Evolutionary conservation across 805 yeast species (phyloP).

Genomic region (Candida ficus): DNA sequence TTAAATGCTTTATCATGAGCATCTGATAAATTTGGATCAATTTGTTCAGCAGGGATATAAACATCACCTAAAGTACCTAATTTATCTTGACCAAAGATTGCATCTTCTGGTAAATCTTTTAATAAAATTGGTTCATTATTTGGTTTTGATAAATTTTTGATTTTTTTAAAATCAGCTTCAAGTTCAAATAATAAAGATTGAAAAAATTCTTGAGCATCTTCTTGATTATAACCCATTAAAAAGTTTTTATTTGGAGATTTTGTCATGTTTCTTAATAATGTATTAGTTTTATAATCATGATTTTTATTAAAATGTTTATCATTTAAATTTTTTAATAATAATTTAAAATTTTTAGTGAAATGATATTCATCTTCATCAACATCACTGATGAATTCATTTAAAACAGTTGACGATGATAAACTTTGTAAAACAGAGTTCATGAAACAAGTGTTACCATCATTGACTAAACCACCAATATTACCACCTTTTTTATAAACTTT

Average conservation of each 20-base stretch:
- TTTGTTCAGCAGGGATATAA: conserved; percentile 66
- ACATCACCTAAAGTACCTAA: conserved; percentile 60
- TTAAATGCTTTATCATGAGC: conserved; percentile 42
- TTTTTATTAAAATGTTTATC: conserved; percentile 43
- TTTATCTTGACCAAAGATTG: conserved; percentile 35
- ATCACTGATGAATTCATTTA: conserved; percentile 50
- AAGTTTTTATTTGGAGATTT: conserved; percentile 75
- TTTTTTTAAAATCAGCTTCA: conserved; percentile 49
- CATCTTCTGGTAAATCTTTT: conserved; percentile 30
- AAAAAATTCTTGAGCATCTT: conserved; percentile 95
- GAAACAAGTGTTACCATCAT: conserved; percentile 92
- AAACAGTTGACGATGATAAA: conserved; percentile 65
- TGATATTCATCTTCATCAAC: conserved; percentile 25
- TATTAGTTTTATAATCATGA: conserved; percentile 58
- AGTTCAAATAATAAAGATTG: conserved; percentile 67
- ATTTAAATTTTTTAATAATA: conserved; percentile 52
- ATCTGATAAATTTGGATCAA: conserved; percentile 60
- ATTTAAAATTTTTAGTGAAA: conserved; percentile 51
- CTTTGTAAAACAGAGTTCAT: conserved; percentile 89
- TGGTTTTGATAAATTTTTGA: conserved; percentile 9
- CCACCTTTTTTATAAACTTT: conserved; percentile 61
- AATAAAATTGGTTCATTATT: conserved; percentile 21
- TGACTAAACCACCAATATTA: conserved; percentile 75
- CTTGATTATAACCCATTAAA: conserved; percentile 83
- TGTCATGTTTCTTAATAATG: conserved; percentile 60